These are phyloP conservation scores for Hamamelis virginiana DNA, from an alignment of 164 flowering plant genomes.

Conservation along the genomic window DNA sequence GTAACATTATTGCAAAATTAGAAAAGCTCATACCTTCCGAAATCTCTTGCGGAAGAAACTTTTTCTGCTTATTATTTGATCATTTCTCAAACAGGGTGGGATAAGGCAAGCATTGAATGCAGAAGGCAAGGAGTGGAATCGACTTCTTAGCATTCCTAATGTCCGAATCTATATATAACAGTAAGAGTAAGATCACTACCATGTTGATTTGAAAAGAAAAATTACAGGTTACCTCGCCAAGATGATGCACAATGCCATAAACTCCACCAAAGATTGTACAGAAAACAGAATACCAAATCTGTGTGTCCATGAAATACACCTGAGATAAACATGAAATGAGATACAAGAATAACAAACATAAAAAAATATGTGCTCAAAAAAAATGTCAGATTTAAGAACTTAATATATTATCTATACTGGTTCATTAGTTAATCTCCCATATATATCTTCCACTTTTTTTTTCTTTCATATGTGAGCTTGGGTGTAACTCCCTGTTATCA, in stretches of 20 bases:
- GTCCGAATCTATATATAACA: conserved; percentile 68
- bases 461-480: not conserved
- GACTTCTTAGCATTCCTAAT: conserved; percentile 82
- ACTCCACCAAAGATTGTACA: conserved; percentile 65
- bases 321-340: conserved; percentile 13
- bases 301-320: conserved; percentile 79
- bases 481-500: not conserved
- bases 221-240: conserved; percentile 76
- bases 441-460: not conserved
- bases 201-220: conserved; percentile 1
- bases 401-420: not conserved
- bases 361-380: not conserved
- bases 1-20: not conserved
- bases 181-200: conserved; percentile 5
- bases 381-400: not conserved
- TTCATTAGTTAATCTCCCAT: no score
- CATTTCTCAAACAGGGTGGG: conserved; percentile 48
- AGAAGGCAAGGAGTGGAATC: conserved; percentile 71
- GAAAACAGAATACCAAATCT: conserved; percentile 76
- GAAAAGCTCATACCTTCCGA: conserved; percentile 37
- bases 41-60: conserved; percentile 32
- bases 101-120: conserved; percentile 66
- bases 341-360: conserved; percentile 7
- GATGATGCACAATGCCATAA: conserved; percentile 72
- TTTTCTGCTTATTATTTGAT: conserved; percentile 25